Evolutionary conservation across 1,284 basidiomycete species (phyloP).

Genomic region (Gomphus sp.): DNA sequence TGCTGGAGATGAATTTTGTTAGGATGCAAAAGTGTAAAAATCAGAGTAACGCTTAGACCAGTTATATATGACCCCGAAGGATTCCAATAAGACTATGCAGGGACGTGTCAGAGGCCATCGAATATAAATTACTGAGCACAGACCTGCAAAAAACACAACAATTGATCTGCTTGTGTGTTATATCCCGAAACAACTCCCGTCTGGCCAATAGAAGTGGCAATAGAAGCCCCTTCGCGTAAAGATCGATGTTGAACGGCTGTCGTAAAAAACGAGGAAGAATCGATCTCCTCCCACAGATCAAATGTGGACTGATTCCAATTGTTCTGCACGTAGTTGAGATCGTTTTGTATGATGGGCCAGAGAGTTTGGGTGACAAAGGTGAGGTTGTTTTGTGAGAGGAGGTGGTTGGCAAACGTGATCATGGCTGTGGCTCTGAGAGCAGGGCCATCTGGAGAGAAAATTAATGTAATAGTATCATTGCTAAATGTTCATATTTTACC

Average conservation of each 20-base stretch:
- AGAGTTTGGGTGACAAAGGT: constrained; percentile 42
- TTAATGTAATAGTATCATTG: neutral
- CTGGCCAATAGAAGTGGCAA: constrained; percentile 40
- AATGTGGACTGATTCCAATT: constrained; percentile 51
- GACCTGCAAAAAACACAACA: constrained; percentile 53
- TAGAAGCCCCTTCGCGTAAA: constrained; percentile 41
- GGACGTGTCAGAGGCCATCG: neutral
- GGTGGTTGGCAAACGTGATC: constrained; percentile 61
- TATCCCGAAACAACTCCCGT: constrained; percentile 31
- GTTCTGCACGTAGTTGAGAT: constrained; percentile 53
- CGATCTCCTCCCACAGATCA: constrained; percentile 60
- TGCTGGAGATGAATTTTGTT: constrained; percentile 21
- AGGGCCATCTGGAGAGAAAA: constrained; percentile 47
- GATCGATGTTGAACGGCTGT: constrained; percentile 50
- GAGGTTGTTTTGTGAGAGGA: constrained; percentile 42
- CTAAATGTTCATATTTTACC: neutral
- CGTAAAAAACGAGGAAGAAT: constrained; percentile 54
- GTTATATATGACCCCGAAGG: constrained; percentile 37
- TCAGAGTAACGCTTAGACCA: neutral
- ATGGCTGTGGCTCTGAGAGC: constrained; percentile 60
- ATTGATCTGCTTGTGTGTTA: constrained; percentile 35
- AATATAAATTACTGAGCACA: constrained; percentile 6
- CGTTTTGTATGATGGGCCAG: constrained; percentile 63
- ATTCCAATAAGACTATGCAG: constrained; percentile 46
- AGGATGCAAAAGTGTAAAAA: neutral